Conservation (phyloP, 1,139 yeast genomes). For the Diutina scorzettiae region DNA sequence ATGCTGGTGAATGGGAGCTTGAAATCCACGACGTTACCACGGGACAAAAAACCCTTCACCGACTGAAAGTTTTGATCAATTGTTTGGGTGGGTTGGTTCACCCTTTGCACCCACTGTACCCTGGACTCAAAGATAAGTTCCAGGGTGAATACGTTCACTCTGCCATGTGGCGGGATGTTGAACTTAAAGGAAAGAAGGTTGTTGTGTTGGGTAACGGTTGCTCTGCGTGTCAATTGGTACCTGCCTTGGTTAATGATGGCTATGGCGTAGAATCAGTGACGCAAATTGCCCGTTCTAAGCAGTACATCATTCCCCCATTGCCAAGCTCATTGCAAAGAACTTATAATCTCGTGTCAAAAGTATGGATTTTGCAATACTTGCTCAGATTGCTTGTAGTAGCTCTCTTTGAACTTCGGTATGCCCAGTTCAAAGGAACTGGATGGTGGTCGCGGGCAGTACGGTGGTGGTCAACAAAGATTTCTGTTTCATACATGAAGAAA, state of each 20-base stretch:
- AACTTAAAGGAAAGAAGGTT: constrained; percentile 11
- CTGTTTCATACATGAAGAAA: constrained; percentile 19
- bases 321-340: constrained; percentile 14
- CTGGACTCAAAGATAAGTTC: constrained; percentile 26
- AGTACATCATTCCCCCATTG: constrained; percentile 30
- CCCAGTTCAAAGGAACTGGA: constrained; percentile 24
- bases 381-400: constrained; percentile 19
- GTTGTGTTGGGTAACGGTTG: constrained; percentile 17
- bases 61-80: constrained; percentile 19
- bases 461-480: constrained; percentile 13
- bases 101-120: constrained; percentile 18
- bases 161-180: constrained; percentile 22
- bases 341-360: constrained; percentile 17
- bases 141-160: constrained; percentile 38
- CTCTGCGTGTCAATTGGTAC: constrained; percentile 15
- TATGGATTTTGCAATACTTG: constrained; percentile 16
- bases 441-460: constrained; percentile 18
- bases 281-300: constrained; percentile 27
- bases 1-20: constrained; percentile 21
- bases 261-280: constrained; percentile 19
- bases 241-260: constrained; percentile 17
- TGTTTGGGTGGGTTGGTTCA: constrained; percentile 31
- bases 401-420: constrained; percentile 24
- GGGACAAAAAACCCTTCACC: constrained; percentile 18
- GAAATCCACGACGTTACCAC: constrained; percentile 21